Evolutionary conservation across 495 filamentous ascomycete species (phyloP).

Genomic region (Massariosphaeria phaeospora): DNA sequence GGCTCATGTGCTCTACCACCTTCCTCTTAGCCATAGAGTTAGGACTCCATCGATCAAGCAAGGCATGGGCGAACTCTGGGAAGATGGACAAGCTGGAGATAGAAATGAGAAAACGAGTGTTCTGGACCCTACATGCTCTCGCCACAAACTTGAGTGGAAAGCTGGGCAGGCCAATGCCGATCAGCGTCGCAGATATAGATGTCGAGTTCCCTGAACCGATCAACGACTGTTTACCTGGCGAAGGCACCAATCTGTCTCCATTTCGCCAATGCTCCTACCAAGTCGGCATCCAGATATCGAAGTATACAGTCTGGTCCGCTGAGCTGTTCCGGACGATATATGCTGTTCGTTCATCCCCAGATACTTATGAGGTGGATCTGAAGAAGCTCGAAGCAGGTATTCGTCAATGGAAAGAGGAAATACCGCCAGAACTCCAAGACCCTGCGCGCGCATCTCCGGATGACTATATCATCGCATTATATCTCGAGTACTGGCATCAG

Average conservation of each 20-base stretch:
- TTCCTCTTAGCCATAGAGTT: slow-evolving; percentile 63
- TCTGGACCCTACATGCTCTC: slow-evolving; percentile 63
- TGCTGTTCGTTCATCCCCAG: slow-evolving; percentile 53
- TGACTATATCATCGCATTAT: slow-evolving; percentile 46
- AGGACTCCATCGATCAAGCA: slow-evolving; percentile 65
- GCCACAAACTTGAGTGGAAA: slow-evolving; percentile 63
- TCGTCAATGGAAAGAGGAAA: slow-evolving; percentile 49
- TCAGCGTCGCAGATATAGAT: slow-evolving; percentile 67
- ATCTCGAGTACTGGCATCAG: slow-evolving; percentile 45
- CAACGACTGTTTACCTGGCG: slow-evolving; percentile 57
- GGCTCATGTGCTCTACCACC: slow-evolving; percentile 56
- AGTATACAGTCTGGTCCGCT: slow-evolving; percentile 56
- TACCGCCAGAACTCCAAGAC: slow-evolving; percentile 52
- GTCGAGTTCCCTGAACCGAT: slow-evolving; percentile 66
- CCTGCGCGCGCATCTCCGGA: slow-evolving; percentile 47
- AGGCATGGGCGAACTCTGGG: slow-evolving; percentile 52
- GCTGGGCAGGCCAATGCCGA: slow-evolving; percentile 68
- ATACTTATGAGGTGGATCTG: slow-evolving; percentile 58
- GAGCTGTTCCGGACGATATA: slow-evolving; percentile 71
- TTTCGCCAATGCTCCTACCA: slow-evolving; percentile 57
- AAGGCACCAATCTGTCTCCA: slow-evolving; percentile 47
- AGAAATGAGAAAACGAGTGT: slow-evolving; percentile 71
- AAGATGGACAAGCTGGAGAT: slow-evolving; percentile 53
- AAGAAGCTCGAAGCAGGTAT: slow-evolving; percentile 58
- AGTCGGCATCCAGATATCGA: slow-evolving; percentile 58